Evolutionary conservation across 495 filamentous ascomycete species (phyloP), one percentile per base, ranked within the genome.

Genomic region (Lophiotrema nucula): DNA sequence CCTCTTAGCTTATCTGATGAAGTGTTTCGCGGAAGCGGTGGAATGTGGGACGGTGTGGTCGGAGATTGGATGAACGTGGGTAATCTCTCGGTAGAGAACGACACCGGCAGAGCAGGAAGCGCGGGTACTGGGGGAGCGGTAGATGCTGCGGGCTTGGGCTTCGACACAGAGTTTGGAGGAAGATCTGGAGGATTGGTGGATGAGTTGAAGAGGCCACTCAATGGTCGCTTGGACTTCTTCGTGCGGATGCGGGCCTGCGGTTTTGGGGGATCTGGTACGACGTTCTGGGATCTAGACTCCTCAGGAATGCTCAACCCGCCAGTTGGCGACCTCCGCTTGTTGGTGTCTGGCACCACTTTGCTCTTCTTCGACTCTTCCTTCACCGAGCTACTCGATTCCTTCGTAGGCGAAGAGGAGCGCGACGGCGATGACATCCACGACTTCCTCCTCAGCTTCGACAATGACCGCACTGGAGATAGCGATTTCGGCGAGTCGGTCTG

Each of bases 41-140:
- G 80, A 39, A 81, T 60, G 27, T 56, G 55, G 39, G 72, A 72
- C 43, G 79, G 57, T 53, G 77, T 67, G 56, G 78, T 68, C 56
- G 76, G 69, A 56, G 77, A 66, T 57, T 77, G 64, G 53, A 62
- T 66, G 58, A 65, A 71, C 48, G 44, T 68, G 27, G 62, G 77
- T 61, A 83, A 76, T 68, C 77, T 82, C 53, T 83, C 87, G 41
- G 75, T 77, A 12, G 83, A 87, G 47, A 78, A 79, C 38, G 74
- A 81, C 64, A 73, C 79, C 21, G 79, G 81, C 22, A 87, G 62
- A 6, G 76, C 72, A 1, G 81, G 79, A 23, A 87, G 61, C 8
- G 76, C 72, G 2, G 81, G 78, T 12, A 82, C 75, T 12, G 74
- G 73, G 19, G 76, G 76, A 23, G 69, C 77, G 66, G 58, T 79